These are phyloP conservation scores for Sporothrix protearum DNA, from an alignment of 2,329 filamentous ascomycete genomes.

Conservation along the genomic window DNA sequence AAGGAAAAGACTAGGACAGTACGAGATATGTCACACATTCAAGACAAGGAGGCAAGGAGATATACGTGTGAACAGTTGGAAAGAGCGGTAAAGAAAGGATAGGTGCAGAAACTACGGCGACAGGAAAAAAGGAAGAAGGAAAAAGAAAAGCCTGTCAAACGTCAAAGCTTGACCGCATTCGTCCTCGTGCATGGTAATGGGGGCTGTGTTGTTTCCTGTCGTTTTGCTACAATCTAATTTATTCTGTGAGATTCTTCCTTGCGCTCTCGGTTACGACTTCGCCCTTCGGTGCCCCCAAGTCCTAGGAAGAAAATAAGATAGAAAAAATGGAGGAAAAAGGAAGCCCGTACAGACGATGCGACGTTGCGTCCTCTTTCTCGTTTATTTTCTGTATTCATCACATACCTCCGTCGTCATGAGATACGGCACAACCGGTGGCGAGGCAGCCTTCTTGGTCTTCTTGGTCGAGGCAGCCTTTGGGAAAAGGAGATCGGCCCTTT, in stretches of 20 bases:
- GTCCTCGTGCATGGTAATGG: constrained; percentile 7
- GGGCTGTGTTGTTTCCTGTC: neutral
- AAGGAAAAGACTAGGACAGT: neutral
- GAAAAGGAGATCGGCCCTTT: neutral
- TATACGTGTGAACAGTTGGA: neutral
- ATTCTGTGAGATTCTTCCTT: neutral
- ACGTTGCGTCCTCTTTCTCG: neutral
- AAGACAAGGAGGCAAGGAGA: neutral
- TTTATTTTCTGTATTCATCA: neutral
- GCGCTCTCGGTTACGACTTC: neutral
- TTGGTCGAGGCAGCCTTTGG: neutral
- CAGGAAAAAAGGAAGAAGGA: neutral
- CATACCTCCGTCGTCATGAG: neutral
- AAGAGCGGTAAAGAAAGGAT: neutral
- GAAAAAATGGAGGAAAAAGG: neutral
- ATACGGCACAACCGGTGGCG: neutral
- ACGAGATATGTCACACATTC: neutral
- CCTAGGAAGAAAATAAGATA: neutral
- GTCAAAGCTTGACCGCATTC: neutral
- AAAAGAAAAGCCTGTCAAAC: constrained; percentile 3
- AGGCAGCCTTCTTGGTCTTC: neutral
- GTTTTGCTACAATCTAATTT: neutral
- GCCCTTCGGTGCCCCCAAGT: neutral
- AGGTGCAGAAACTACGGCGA: neutral
- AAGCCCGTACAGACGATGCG: neutral